Evolutionary conservation across 1,284 basidiomycete species (phyloP).

Genomic region (Amylostereum areolatum): DNA sequence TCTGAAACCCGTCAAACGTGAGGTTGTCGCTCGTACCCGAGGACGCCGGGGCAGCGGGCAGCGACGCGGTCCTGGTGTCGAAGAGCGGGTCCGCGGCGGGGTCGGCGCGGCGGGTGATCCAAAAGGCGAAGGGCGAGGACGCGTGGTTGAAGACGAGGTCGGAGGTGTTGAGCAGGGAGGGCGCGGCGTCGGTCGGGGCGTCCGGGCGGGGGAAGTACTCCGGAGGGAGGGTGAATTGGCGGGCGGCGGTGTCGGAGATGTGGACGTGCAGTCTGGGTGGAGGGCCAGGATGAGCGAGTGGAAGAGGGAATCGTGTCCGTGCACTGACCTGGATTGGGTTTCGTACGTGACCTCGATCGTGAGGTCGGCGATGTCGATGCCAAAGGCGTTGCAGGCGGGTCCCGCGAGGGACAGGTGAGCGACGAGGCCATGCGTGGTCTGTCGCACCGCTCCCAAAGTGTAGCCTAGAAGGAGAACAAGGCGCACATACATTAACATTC

Average conservation of each 20-base stretch:
- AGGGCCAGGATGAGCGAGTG: constrained; percentile 28
- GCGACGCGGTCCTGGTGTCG: constrained; percentile 58
- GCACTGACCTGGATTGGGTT: constrained; percentile 39
- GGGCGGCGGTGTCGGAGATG: constrained; percentile 59
- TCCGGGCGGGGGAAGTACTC: constrained; percentile 44
- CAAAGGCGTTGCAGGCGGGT: constrained; percentile 65
- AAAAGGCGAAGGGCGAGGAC: constrained; percentile 66
- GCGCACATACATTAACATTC: background rate
- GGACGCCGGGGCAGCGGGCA: constrained; percentile 50
- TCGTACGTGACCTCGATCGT: constrained; percentile 67
- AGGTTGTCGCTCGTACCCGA: constrained; percentile 20
- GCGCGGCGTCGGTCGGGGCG: constrained; percentile 40
- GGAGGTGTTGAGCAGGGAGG: constrained; percentile 39
- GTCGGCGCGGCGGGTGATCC: constrained; percentile 64
- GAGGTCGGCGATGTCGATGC: constrained; percentile 56
- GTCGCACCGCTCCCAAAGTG: constrained; percentile 35
- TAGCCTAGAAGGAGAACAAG: constrained; percentile 38
- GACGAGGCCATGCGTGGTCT: constrained; percentile 44
- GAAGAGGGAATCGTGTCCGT: constrained; percentile 29
- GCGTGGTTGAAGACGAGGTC: constrained; percentile 69
- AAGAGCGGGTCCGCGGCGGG: constrained; percentile 59
- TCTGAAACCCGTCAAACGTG: constrained; percentile 50
- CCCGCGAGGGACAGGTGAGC: constrained; percentile 57
- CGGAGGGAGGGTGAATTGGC: constrained; percentile 67
- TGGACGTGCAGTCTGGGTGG: constrained; percentile 65